These are phyloP conservation scores for Fusarium sp. DNA, from an alignment of 2,329 filamentous ascomycete genomes.

Conservation along the genomic window DNA sequence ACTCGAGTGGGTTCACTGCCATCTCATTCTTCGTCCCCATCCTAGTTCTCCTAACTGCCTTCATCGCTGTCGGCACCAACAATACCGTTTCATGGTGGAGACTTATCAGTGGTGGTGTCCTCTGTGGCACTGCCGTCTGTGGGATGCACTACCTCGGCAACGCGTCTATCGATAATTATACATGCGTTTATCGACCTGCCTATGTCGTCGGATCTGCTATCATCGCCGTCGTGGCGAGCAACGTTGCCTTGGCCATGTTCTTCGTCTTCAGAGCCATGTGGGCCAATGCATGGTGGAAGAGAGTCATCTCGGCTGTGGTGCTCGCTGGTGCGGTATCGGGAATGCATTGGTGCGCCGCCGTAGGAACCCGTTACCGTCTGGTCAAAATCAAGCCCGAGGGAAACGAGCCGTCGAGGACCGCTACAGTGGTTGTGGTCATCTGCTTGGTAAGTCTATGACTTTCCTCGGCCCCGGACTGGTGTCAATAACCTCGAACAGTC, in stretches of 20 bases:
- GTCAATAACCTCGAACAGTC: slow-evolving; percentile 56
- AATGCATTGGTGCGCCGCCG: slow-evolving; percentile 87
- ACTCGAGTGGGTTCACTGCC: slow-evolving; percentile 76
- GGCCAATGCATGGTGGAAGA: slow-evolving; percentile 83
- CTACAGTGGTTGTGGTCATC: slow-evolving; percentile 79
- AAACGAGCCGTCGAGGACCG: slow-evolving; percentile 64
- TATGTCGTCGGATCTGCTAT: slow-evolving; percentile 75
- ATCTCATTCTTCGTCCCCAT: slow-evolving; percentile 86
- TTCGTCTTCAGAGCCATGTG: slow-evolving; percentile 81
- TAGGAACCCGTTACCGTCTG: slow-evolving; percentile 75
- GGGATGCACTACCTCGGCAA: slow-evolving; percentile 94
- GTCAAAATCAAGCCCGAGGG: slow-evolving; percentile 50
- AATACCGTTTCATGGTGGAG: slow-evolving; percentile 68
- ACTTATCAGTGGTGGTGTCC: slow-evolving; percentile 70
- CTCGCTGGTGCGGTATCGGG: slow-evolving; percentile 81
- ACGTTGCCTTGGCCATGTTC: slow-evolving; percentile 77
- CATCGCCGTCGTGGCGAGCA: slow-evolving; percentile 79
- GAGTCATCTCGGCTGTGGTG: slow-evolving; percentile 71
- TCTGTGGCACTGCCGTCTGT: slow-evolving; percentile 80
- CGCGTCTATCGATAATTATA: slow-evolving; percentile 82
- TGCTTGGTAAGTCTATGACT: slow-evolving; percentile 65
- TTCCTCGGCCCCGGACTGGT: too few relatives aligned
- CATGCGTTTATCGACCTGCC: slow-evolving; percentile 66
- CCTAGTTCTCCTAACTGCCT: slow-evolving; percentile 76
- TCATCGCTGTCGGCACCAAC: slow-evolving; percentile 73